Conservation (phyloP, 2,329 filamentous ascomycete species). For the Aspergillus viridinutans region DNA sequence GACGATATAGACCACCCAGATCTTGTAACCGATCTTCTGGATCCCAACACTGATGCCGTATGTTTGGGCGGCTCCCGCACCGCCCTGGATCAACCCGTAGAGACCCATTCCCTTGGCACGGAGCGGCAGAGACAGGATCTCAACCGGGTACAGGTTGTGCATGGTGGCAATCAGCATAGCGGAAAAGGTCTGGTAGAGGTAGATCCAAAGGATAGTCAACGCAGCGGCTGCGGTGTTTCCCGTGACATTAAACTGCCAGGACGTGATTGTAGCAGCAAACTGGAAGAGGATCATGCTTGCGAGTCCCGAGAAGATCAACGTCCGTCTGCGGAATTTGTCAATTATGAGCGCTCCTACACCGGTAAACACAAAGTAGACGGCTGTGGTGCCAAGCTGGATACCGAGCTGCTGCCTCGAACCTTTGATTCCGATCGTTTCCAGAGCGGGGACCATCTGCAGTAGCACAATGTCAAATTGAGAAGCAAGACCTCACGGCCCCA, state of each 20-base stretch:
- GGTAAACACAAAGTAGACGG: conserved; percentile 46
- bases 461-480: not conserved
- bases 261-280: conserved; percentile 45
- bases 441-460: conserved; percentile 30
- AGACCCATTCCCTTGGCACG: conserved; percentile 46
- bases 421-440: conserved; percentile 42
- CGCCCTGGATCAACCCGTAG: conserved; percentile 44
- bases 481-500: not conserved
- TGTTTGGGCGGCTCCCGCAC: conserved; percentile 41
- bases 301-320: conserved; percentile 44
- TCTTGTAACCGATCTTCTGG: conserved; percentile 47
- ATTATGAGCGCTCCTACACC: conserved; percentile 41
- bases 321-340: conserved; percentile 42
- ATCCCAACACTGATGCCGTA: conserved; percentile 49
- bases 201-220: conserved; percentile 47
- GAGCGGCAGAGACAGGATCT: conserved; percentile 42
- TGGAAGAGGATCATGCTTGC: conserved; percentile 44
- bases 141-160: conserved; percentile 47
- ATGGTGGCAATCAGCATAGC: conserved; percentile 46
- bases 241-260: conserved; percentile 41
- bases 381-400: conserved; percentile 43
- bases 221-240: conserved; percentile 32
- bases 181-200: conserved; percentile 47
- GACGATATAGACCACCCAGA: conserved; percentile 49
- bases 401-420: conserved; percentile 37